Base-by-base conservation (phyloP, 176 grass and related monocot genomes). In the Aechmea fasciata region DNA sequence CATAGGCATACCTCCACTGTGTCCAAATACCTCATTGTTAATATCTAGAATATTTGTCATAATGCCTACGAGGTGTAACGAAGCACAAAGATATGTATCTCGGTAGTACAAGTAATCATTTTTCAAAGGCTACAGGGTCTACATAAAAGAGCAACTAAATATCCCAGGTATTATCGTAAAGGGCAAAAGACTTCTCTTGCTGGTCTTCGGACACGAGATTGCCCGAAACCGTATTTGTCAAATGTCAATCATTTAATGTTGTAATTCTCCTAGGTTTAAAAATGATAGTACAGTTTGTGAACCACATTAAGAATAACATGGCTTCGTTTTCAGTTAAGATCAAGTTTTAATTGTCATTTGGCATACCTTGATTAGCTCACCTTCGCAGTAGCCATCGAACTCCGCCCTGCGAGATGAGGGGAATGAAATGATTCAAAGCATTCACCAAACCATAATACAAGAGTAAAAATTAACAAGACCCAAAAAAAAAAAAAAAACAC, bases 371-470 rank as follows among this genome's bases (percentile, higher is more conserved):
- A 99, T 90, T 85, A 99, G 75, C 79, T 99, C 95, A 61, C 84
- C 95, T 93, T 99, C 95, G 72, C 95, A 99, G 55, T 93, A 99
- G 62, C 95, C 95, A 50, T 99, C 95, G 78, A 99, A 89, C 80
- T 99, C 90, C 48, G 90, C 91, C 50, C 95, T 99, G 71, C 49
- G 66, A 90, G 50, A 55, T 47, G 71, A 55, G 57, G 20, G 28
- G 66, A 78, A 64, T 23, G 33, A 67, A 66, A 47, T 79, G 51
- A 41, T 41, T 41, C 33, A 41, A 41, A 41, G 33, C 0, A 41
- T 41, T 41, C 33, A 5, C 33, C 33, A 41, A 33, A 41, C 4
- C 4, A 41, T 41, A 41, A 41, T 3, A 71, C 49, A 48, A 70
- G 54, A 18, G 66, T 29, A 3, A 13, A 13, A 77, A 76, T 71